A percentile compares a stretch with the other conserved stretches of the same genome.
phyloP scores from a whole-genome alignment of 2,329 filamentous ascomycete species.

The Dryadomyces quercus-mongolicae region DNA sequence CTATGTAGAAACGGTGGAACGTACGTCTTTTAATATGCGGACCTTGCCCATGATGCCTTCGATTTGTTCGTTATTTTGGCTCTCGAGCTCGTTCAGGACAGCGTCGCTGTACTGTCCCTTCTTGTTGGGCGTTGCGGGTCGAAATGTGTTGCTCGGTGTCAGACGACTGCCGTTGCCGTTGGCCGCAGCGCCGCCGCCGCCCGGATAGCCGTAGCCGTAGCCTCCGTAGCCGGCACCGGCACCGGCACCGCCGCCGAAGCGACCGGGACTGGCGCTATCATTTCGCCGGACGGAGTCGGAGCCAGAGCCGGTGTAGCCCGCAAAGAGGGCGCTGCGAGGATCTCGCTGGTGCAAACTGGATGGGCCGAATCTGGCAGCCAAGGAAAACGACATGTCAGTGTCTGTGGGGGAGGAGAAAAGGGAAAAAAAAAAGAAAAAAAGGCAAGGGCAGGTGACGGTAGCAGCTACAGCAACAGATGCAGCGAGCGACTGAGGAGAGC shows the following conservation, averaged over 20 bases:
- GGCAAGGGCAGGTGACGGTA: background rate
- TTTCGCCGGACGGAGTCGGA: slow-evolving; percentile 28
- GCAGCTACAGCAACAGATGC: too few relatives aligned
- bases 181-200: slow-evolving; percentile 13
- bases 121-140: slow-evolving; percentile 59
- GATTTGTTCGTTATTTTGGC: slow-evolving; percentile 84
- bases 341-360: slow-evolving; percentile 63
- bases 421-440: background rate
- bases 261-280: slow-evolving; percentile 32
- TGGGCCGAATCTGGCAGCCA: slow-evolving; percentile 45
- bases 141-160: slow-evolving; percentile 31
- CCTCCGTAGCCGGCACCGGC: slow-evolving; percentile 16
- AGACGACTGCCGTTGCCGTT: slow-evolving; percentile 19
- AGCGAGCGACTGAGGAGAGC: background rate
- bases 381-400: background rate
- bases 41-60: slow-evolving; percentile 89
- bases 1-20: too few relatives aligned
- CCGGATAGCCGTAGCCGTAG: slow-evolving; percentile 41
- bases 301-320: slow-evolving; percentile 52
- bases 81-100: slow-evolving; percentile 85
- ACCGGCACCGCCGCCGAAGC: slow-evolving; percentile 15
- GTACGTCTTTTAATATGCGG: slow-evolving; percentile 74
- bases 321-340: slow-evolving; percentile 61
- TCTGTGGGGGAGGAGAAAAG: background rate
- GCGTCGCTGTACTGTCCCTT: slow-evolving; percentile 85